Base-by-base conservation (phyloP, 2,329 filamentous ascomycete genomes). In the Coniochaeta prunicola region DNA sequence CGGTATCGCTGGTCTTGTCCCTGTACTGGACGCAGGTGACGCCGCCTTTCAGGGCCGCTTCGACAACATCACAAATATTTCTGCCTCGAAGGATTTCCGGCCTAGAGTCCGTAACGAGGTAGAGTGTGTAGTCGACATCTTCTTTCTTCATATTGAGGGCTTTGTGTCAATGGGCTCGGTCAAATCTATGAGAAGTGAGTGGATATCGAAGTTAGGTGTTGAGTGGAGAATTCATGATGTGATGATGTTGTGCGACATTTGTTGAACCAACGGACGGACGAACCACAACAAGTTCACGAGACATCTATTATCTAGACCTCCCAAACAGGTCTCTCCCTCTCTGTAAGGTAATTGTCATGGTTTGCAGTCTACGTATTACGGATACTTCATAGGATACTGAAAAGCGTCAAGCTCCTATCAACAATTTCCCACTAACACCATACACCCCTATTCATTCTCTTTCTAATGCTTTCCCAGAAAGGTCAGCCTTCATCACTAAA, bases 21-120 rank as follows among this genome's bases (percentile, higher is more conserved):
- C 93, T 85, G 70, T 93, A 92, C 76, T 97, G 93, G 36, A 97
- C 89, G 53, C 94, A 78, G 2, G 89, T 93, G 48, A 89, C 90
- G 77, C 91, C 91, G 71, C 91, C 92, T 70, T 83, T 77, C 56
- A 96, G 73, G 21, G 92, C 89, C 53, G 84, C 81, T 67, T 88
- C 85, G 58, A 97, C 92, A 1, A 96, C 87, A 10, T 82, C 66
- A 60, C 84, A 82, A 38, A 97, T 79, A 70, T 91, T 81, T 65
- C 82, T 83, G 62, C 80, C 76, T 58, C 89, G 89, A 48, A 97
- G 85, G 65, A 96, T 91, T 34, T 86, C 85, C 15, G 88, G 83
- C n/a, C 92, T 96, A 56, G 91, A 94, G 79, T 97, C 92, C 5
- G 92, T 97, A 65, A 97, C 92, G 59, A 97, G 81, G 71, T 97